Percentiles rank a stretch among this genome's conserved stretches.
phyloP scores from a whole-genome alignment of 768 basidiomycete species.

The Gloeopeniophorella convolvens region DNA sequence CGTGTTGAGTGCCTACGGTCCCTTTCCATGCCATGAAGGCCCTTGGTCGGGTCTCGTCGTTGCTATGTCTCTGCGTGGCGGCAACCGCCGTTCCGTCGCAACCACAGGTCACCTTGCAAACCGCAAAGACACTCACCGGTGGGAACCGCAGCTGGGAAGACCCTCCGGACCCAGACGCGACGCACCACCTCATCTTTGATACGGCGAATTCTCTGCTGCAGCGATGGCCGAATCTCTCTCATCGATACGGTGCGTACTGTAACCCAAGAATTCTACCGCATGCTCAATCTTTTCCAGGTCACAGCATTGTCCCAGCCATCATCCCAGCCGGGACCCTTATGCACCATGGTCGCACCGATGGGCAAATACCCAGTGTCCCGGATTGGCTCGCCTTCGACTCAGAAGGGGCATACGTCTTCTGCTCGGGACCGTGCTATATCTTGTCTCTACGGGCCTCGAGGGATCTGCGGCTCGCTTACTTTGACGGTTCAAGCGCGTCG shows the following conservation, averaged over 20 bases:
- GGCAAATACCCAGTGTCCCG: not conserved
- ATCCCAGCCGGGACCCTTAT: conserved; percentile 17
- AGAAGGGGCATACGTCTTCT: conserved; percentile 12
- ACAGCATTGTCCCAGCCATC: conserved; percentile 12
- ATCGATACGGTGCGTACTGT: conserved; percentile 12
- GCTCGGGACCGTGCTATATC: not conserved
- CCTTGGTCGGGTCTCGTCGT: no score
- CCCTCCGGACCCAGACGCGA: conserved; percentile 25
- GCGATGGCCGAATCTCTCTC: conserved; percentile 33
- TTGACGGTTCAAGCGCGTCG: conserved; percentile 15
- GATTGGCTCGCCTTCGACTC: conserved; percentile 21
- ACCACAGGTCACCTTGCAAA: not conserved
- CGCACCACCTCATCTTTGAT: conserved; percentile 32
- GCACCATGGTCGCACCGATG: conserved; percentile 14
- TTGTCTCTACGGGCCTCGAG: conserved; percentile 10
- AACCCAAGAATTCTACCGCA: not conserved
- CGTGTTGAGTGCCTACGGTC: no score
- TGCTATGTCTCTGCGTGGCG: no score
- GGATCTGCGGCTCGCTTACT: conserved; percentile 15
- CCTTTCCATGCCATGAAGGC: no score
- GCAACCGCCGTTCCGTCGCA: no score
- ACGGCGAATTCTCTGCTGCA: conserved; percentile 31
- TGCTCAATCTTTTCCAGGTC: not conserved
- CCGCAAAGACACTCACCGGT: no score
- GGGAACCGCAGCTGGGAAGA: conserved; percentile 18